Base-by-base conservation (phyloP, 2,329 filamentous ascomycete species). In the Penicillium sp. region DNA sequence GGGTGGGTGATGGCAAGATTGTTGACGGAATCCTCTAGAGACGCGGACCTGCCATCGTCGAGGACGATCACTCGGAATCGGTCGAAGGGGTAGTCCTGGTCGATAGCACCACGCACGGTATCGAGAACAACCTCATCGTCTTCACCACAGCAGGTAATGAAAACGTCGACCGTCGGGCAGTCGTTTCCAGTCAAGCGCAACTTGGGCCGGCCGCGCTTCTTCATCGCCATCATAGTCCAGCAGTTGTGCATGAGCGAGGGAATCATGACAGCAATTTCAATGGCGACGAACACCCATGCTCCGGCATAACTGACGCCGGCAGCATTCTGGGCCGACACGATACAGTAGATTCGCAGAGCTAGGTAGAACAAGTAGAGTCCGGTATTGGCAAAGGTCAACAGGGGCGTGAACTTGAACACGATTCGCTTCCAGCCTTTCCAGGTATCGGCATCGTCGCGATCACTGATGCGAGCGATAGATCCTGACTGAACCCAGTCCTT, bases 221-320 rank as follows among this genome's bases (percentile, higher is more conserved):
- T 85, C 63, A 86, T 72, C 0, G 83, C 81, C 74, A 81, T 79
- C 78, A 86, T 81, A 1, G 83, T 84, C 82, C 83, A 86, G 39
- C 80, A 74, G 65, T 84, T 84, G 74, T 86, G 84, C 76, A 85
- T 79, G 38, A 86, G 72, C 3, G 82, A 79, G 5, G 84, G 84
- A 54, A 85, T 77, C 5, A 83, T 81, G 7, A 82, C 78, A n/a
- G 76, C 74, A 41, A 84, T 70, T 35, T 86, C 84, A 58, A 86
- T 78, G 25, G 75, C 81, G 55, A 86, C 82, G 63, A 86, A 86
- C 6, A 85, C 67, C 84, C 84, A 86, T 2, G 84, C 84, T 47
- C 81, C 79, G 4, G 77, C 74, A 61, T 81, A 86, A 2, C 74
- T 75, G 22, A 73, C 68, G 3, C 69, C 51, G 4, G 73, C 72